Conservation (phyloP, 495 filamentous ascomycete species). For the Pyrenopolyporus hunteri region DNA sequence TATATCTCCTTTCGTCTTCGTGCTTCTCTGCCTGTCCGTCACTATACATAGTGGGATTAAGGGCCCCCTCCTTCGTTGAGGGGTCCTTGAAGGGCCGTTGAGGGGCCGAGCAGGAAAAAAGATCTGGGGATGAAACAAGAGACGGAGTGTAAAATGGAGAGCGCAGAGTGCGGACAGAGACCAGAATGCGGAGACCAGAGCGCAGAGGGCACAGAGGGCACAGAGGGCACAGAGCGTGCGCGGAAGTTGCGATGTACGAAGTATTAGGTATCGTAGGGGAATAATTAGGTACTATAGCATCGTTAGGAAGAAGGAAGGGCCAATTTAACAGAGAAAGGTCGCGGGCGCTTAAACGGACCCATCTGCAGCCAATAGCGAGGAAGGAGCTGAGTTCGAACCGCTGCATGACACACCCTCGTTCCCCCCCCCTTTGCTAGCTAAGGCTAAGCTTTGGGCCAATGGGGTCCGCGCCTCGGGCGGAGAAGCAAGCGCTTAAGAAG, state of each 20-base stretch:
- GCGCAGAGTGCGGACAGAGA: no score
- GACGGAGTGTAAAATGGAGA: no score
- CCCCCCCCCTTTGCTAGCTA: constrained; percentile 21
- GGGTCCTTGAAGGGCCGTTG: no score
- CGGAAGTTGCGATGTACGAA: no score
- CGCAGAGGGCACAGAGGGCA: no score
- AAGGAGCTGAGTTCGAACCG: constrained; percentile 26
- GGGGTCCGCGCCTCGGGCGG: neutral
- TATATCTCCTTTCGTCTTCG: constrained; percentile 3
- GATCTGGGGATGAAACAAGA: constrained; percentile 20
- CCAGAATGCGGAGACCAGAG: no score
- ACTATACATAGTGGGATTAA: constrained; percentile 9
- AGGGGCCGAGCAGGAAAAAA: constrained; percentile 3
- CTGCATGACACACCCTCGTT: constrained; percentile 39
- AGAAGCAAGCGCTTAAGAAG: constrained; percentile 35
- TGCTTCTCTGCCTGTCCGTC: neutral
- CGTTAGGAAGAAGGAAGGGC: constrained; percentile 13
- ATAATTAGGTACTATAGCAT: no score
- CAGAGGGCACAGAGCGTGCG: no score
- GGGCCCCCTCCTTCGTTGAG: constrained; percentile 4
- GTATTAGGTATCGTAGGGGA: neutral
- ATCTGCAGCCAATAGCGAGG: constrained; percentile 10
- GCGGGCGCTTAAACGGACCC: constrained; percentile 33
- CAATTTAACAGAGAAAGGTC: constrained; percentile 35
- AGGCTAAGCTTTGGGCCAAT: constrained; percentile 31